Percentiles rank a stretch among this genome's conserved stretches.
Evolutionary conservation across 306 rosid species (phyloP).

Genomic region (Coriaria nepalensis): DNA sequence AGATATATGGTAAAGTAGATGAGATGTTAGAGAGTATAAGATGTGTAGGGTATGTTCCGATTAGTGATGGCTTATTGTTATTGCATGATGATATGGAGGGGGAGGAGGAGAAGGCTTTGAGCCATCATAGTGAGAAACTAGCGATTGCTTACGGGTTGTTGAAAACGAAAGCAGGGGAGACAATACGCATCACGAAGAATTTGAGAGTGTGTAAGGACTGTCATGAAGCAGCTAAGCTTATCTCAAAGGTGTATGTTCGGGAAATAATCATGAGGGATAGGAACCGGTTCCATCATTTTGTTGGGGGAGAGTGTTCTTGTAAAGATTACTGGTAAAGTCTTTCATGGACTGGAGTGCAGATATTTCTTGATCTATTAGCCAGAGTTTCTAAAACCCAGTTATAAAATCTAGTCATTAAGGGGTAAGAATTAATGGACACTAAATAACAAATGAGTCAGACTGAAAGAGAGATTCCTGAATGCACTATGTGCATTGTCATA

Average conservation of each 20-base stretch:
- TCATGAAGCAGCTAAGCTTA: slow-evolving; percentile 44
- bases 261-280: slow-evolving; percentile 48
- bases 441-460: too few relatives aligned
- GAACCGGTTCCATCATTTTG: slow-evolving; percentile 59
- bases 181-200: slow-evolving; percentile 45
- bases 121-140: slow-evolving; percentile 48
- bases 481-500: too few relatives aligned
- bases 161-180: slow-evolving; percentile 33
- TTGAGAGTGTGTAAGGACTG: slow-evolving; percentile 55
- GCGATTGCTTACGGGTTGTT: slow-evolving; percentile 51
- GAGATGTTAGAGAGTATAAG: slow-evolving; percentile 37
- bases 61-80: slow-evolving; percentile 12
- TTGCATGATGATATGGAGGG: slow-evolving; percentile 30
- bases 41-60: slow-evolving; percentile 28
- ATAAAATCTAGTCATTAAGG: too few relatives aligned
- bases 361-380: too few relatives aligned
- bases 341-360: too few relatives aligned
- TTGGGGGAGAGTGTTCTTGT: slow-evolving; percentile 46
- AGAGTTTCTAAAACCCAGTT: too few relatives aligned
- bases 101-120: slow-evolving; percentile 33
- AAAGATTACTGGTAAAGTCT: slow-evolving; percentile 49
- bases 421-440: too few relatives aligned
- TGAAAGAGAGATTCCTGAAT: too few relatives aligned
- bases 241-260: slow-evolving; percentile 33
- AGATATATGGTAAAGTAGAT: slow-evolving; percentile 26